Base-by-base conservation (phyloP, 345 rosid species). In the Stellera chamaejasme region DNA sequence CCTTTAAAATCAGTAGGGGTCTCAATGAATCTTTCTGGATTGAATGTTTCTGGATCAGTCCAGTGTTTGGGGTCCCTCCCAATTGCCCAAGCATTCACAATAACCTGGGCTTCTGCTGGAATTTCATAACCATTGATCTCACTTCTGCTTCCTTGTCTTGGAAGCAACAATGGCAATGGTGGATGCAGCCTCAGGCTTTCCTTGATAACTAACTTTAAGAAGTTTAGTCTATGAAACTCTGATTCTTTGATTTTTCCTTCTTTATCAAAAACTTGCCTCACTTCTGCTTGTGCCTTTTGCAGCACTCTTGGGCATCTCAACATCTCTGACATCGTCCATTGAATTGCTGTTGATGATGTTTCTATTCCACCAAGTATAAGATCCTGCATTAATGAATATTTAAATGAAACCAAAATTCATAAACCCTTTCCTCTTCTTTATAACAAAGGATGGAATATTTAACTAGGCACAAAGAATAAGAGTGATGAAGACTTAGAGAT, bases 131-230 rank as follows among this genome's bases (percentile, higher is more conserved):
- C 77, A 16, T 43, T 14, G 5, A 72, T 43, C 36, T 60, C 50
- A 56, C 50, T 23, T 1, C 4, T 15, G 66, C 71, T 79, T 55
- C 79, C 59, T 54, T 72, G 79, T 55, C 79, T 61, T 54, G 75
- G 79, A 13, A 66, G 42, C 42, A 74, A 39, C 19, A 72, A 27
- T 14, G 77, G 70, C 45, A 2, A 27, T 32, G 71, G 50, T 13
- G 76, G 76, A 6, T 68, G 71, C 14, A 70, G 43, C 45, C 78
- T 65, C 7, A 67, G 28, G 11, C 71, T 55, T 63, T 73, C 74
- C 50, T 61, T 77, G 36, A 68, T 51, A 0, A 71, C 61, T 45
- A 65, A 41, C 41, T 74, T 68, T 6, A 74, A 52, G 53, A 50
- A 78, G 0, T 50, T 27, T n/a, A 75, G 47, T 28, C 72, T 51